Percentiles rank a stretch among this genome's conserved stretches.
Conservation (phyloP, 2,329 filamentous ascomycete species). For the Sarocladium oryzae region DNA sequence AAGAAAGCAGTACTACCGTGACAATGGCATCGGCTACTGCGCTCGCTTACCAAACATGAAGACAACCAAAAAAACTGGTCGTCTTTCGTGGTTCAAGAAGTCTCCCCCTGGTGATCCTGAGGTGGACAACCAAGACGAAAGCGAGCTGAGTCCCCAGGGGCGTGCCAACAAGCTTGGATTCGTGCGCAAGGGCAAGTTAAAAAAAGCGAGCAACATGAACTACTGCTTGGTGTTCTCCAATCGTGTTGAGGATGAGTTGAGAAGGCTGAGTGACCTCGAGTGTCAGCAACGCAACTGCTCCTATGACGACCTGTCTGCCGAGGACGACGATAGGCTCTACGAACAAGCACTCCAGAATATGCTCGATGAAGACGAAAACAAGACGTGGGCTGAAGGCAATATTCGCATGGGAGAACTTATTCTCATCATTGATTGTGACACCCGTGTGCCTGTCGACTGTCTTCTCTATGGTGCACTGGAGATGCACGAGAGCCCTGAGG, state of each 20-base stretch:
- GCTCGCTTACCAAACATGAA: conserved; percentile 38
- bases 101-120: background rate
- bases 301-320: conserved; percentile 29
- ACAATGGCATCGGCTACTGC: conserved; percentile 42
- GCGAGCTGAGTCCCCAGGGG: conserved; percentile 17
- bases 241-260: conserved; percentile 55
- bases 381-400: conserved; percentile 53
- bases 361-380: conserved; percentile 34
- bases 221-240: conserved; percentile 57
- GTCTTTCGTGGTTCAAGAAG: conserved; percentile 41
- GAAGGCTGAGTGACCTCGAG: conserved; percentile 23
- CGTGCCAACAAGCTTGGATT: conserved; percentile 36
- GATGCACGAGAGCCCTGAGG: conserved; percentile 63
- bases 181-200: conserved; percentile 57
- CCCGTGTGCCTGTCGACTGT: conserved; percentile 60
- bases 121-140: conserved; percentile 24
- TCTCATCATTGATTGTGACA: conserved; percentile 62
- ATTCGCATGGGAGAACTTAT: conserved; percentile 58
- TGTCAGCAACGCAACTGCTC: conserved; percentile 15
- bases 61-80: conserved; percentile 33
- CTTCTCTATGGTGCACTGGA: conserved; percentile 64
- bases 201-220: conserved; percentile 74
- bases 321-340: conserved; percentile 42
- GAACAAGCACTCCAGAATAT: conserved; percentile 41
- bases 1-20: conserved; percentile 39